Evolutionary conservation across 495 filamentous ascomycete genomes (phyloP).

Genomic region (Rusavskia elegans): DNA sequence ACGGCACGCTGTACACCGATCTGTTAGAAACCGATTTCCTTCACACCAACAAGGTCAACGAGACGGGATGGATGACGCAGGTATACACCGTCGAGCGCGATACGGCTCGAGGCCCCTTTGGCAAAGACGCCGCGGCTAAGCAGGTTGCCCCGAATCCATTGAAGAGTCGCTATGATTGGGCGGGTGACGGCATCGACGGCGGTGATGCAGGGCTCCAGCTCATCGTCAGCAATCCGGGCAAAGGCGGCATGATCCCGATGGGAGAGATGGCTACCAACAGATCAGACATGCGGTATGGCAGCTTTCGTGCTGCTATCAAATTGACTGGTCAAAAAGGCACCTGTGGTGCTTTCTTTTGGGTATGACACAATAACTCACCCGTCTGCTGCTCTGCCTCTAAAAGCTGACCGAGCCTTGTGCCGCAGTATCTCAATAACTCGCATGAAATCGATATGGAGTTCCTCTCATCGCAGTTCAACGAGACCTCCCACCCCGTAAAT

Average conservation of each 20-base stretch:
- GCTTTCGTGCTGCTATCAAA: constrained; percentile 50
- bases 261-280: constrained; percentile 43
- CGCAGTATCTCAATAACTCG: constrained; percentile 56
- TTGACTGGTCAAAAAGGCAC: constrained; percentile 41
- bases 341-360: constrained; percentile 67
- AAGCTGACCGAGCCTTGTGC: background rate
- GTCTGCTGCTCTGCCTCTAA: background rate
- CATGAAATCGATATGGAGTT: constrained; percentile 73
- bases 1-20: constrained; percentile 44
- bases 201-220: constrained; percentile 43
- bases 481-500: constrained; percentile 39
- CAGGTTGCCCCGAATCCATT: constrained; percentile 42
- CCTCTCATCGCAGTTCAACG: constrained; percentile 42
- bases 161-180: constrained; percentile 18
- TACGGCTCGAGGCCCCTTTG: constrained; percentile 43
- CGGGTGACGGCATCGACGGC: constrained; percentile 24
- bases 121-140: constrained; percentile 36
- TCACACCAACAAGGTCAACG: constrained; percentile 29
- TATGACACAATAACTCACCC: constrained; percentile 17
- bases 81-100: constrained; percentile 40
- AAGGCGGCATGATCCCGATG: constrained; percentile 35
- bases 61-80: constrained; percentile 47
- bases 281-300: constrained; percentile 46
- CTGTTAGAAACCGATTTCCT: constrained; percentile 54
- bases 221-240: constrained; percentile 29